A percentile compares a stretch with the other conserved stretches of the same genome.
These are phyloP conservation scores for Saccharomycopsis capsularis DNA, from an alignment of 805 yeast genomes.

Conservation along the genomic window DNA sequence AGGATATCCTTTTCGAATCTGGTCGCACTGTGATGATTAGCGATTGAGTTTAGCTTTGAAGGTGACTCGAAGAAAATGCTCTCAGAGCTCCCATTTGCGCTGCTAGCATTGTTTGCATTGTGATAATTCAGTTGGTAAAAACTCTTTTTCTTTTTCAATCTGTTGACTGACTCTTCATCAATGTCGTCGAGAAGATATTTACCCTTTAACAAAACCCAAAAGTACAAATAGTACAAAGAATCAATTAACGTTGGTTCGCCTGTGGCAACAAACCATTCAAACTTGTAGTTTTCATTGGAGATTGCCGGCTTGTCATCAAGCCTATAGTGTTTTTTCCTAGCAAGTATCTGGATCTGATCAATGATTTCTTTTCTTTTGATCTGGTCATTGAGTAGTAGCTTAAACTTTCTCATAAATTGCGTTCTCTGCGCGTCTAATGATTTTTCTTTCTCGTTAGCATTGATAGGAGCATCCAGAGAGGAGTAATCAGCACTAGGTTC, in stretches of 20 bases:
- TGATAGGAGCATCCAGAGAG: background rate
- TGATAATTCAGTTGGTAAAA: too few relatives aligned
- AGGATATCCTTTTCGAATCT: conserved; percentile 21
- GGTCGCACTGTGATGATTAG: conserved; percentile 20
- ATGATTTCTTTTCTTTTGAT: conserved; percentile 19
- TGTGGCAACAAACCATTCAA: conserved; percentile 21
- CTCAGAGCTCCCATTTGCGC: conserved; percentile 5
- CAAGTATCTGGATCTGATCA: conserved; percentile 17
- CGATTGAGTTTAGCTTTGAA: conserved; percentile 7
- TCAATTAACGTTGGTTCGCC: conserved; percentile 19
- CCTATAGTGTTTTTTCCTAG: conserved; percentile 12
- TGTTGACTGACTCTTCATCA: conserved; percentile 6
- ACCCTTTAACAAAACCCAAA: conserved; percentile 21
- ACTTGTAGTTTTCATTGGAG: conserved; percentile 10
- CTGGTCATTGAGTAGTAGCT: conserved; percentile 17
- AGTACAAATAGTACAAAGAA: conserved; percentile 18
- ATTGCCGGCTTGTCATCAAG: conserved; percentile 15
- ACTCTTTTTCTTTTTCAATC: conserved; percentile 10
- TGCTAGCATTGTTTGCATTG: background rate
- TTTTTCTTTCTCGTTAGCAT: background rate
- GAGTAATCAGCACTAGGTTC: background rate
- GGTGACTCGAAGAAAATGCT: conserved; percentile 8
- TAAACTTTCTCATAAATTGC: conserved; percentile 6
- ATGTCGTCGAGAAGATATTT: conserved; percentile 18
- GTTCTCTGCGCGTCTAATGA: background rate